Percentiles rank a stretch among this genome's conserved stretches.
phyloP scores from a whole-genome alignment of 768 basidiomycete species.

The Austroboletus eburneus region DNA sequence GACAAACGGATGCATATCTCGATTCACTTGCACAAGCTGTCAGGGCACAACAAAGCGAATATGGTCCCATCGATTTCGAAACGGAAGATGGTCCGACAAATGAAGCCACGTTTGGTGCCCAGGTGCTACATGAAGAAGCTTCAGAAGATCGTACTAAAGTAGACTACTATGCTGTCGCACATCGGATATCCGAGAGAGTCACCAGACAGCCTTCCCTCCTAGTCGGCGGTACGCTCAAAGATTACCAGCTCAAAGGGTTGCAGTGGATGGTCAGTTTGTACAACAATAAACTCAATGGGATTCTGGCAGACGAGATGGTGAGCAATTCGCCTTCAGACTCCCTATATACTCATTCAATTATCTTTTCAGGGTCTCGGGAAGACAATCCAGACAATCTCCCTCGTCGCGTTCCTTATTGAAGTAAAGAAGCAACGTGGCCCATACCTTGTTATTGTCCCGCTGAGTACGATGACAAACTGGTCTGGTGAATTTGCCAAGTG shows the following conservation, averaged over 20 bases:
- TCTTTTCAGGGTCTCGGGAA: slow-evolving; percentile 80
- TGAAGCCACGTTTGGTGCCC: slow-evolving; percentile 90
- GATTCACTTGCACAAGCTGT: slow-evolving; percentile 95
- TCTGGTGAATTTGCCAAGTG: slow-evolving; percentile 95
- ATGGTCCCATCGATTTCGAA: slow-evolving; percentile 46
- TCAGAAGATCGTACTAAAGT: slow-evolving; percentile 67
- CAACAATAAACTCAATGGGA: slow-evolving; percentile 94
- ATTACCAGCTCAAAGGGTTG: slow-evolving; percentile 91
- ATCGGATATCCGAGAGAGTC: slow-evolving; percentile 85
- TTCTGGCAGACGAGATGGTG: slow-evolving; percentile 93
- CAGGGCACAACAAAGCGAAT: slow-evolving; percentile 83
- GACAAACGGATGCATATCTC: slow-evolving; percentile 92
- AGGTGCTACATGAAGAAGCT: slow-evolving; percentile 57
- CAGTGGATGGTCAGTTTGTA: slow-evolving; percentile 99
- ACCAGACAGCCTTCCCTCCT: slow-evolving; percentile 69
- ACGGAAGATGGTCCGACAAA: slow-evolving; percentile 70
- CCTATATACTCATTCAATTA: slow-evolving; percentile 8
- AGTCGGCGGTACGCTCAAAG: slow-evolving; percentile 86
- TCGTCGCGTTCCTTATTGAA: slow-evolving; percentile 94
- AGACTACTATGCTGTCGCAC: slow-evolving; percentile 96
- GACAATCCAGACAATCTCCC: slow-evolving; percentile 91
- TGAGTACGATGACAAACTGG: slow-evolving; percentile 98
- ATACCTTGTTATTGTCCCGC: slow-evolving; percentile 91
- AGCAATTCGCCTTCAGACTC: slow-evolving; percentile 13
- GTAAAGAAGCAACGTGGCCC: slow-evolving; percentile 87